phyloP scores from a whole-genome alignment of 805 yeast species.

The Tetrapisispora taiwanensis region DNA sequence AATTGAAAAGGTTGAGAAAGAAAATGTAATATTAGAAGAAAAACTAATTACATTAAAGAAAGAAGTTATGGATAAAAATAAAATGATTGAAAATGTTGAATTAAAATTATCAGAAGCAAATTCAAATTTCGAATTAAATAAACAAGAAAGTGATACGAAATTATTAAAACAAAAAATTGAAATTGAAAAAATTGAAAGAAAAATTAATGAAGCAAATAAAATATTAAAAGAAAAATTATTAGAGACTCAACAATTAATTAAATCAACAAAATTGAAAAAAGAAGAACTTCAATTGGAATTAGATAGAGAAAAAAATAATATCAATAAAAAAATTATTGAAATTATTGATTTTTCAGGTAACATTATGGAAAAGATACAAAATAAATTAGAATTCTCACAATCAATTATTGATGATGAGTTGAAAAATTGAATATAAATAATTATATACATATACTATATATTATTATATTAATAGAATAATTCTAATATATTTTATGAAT shows the following conservation, averaged over 20 bases:
- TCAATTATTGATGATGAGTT: not conserved
- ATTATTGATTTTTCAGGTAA: constrained; percentile 50
- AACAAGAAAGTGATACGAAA: constrained; percentile 42
- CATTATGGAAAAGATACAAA: constrained; percentile 59
- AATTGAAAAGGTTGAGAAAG: constrained; percentile 10
- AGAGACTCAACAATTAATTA: constrained; percentile 40
- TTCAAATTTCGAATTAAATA: constrained; percentile 45
- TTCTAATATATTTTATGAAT: too few species aligned
- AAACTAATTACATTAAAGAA: constrained; percentile 47
- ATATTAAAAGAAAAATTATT: constrained; percentile 35
- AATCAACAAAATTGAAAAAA: constrained; percentile 42
- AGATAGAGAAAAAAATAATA: constrained; percentile 35
- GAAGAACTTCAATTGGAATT: constrained; percentile 42
- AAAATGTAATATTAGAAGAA: constrained; percentile 37
- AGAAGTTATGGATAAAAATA: constrained; percentile 45
- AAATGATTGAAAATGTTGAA: constrained; percentile 46
- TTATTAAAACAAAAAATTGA: constrained; percentile 45
- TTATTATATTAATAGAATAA: too few species aligned
- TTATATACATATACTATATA: too few species aligned
- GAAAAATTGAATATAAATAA: not conserved
- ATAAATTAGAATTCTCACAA: constrained; percentile 5
- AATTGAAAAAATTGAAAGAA: constrained; percentile 47
- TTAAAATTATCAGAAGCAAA: constrained; percentile 44
- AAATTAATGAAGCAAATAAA: constrained; percentile 5
- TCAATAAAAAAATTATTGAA: constrained; percentile 45